Evolutionary conservation across 2,329 filamentous ascomycete species (phyloP).

Genomic region (Colletotrichum sp.): DNA sequence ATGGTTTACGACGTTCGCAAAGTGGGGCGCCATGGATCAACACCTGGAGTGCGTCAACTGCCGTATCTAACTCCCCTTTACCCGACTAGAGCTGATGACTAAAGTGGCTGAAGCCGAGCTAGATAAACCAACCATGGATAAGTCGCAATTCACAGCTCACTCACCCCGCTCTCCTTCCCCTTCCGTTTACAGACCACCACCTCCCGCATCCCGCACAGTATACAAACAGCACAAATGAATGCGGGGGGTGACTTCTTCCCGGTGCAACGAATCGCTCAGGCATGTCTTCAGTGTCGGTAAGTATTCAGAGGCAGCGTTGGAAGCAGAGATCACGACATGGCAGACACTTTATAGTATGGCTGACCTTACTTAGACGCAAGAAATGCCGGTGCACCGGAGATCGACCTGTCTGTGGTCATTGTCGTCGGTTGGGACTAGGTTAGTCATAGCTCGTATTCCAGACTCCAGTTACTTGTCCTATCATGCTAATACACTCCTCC

Average conservation of each 20-base stretch:
- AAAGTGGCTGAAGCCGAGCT: background rate
- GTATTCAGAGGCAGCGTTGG: background rate
- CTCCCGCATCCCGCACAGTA: background rate
- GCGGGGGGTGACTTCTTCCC: background rate
- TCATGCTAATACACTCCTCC: background rate
- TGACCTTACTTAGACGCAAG: background rate
- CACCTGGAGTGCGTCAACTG: background rate
- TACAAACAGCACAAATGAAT: background rate
- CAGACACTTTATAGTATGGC: background rate
- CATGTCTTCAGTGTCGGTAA: background rate
- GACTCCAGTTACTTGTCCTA: background rate
- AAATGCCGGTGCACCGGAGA: background rate
- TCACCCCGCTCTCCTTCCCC: background rate
- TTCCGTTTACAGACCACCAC: background rate
- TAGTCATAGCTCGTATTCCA: background rate
- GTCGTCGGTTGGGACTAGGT: background rate
- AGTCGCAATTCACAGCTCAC: background rate
- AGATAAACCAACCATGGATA: background rate
- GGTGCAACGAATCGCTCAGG: background rate
- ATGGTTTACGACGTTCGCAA: background rate
- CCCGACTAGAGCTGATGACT: background rate
- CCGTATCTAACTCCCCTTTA: background rate
- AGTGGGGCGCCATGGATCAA: background rate
- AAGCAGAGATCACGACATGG: background rate
- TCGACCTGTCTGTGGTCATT: background rate